Evolutionary conservation across 176 grass and related monocot species (phyloP).

Genomic region (Olyra latifolia): DNA sequence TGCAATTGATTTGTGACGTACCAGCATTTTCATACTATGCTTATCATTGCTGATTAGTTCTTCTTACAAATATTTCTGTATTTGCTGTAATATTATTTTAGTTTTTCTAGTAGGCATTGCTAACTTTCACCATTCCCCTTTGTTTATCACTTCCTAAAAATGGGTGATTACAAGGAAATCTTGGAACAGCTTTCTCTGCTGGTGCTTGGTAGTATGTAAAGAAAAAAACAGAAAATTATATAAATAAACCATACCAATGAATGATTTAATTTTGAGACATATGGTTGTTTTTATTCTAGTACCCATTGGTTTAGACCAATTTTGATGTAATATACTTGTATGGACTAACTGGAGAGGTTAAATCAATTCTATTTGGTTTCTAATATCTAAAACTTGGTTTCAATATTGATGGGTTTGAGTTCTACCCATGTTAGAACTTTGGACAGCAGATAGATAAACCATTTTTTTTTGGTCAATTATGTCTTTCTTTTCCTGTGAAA

Average conservation of each 20-base stretch:
- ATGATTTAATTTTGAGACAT: not conserved
- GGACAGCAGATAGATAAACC: not conserved
- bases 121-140: not conserved
- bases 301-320: not conserved
- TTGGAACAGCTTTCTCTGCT: not conserved
- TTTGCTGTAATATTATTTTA: not conserved
- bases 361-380: not conserved
- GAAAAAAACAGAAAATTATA: not conserved
- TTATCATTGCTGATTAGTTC: slow-evolving; percentile 11
- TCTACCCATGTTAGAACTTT: not conserved
- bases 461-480: not conserved
- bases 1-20: not conserved
- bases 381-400: slow-evolving; percentile 9
- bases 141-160: not conserved
- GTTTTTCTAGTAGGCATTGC: not conserved
- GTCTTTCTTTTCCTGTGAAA: not conserved
- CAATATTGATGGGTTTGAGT: not conserved
- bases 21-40: not conserved
- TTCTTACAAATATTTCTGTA: not conserved
- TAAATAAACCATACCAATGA: not conserved
- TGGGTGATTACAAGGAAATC: not conserved
- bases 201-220: not conserved
- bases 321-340: not conserved
- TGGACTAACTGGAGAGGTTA: not conserved
- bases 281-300: not conserved